Conservation (phyloP, 805 yeast species). For the Myxozyma monticola region DNA sequence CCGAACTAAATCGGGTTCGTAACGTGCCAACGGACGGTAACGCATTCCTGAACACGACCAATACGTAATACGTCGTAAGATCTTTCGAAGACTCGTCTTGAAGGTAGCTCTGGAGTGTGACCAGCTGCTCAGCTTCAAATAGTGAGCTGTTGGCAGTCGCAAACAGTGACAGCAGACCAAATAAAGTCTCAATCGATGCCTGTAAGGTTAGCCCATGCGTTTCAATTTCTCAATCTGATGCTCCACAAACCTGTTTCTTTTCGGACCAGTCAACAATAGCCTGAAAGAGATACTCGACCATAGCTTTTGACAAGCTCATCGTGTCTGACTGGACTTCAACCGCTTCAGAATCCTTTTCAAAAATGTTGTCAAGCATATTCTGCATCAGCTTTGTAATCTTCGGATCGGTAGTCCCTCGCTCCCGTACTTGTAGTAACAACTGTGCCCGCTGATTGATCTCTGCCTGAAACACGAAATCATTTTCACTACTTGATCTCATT, state of each 20-base stretch:
- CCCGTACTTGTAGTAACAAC: constrained; percentile 14
- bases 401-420: constrained; percentile 13
- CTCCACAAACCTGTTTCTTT: constrained; percentile 23
- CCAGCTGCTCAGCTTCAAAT: constrained; percentile 65
- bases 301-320: constrained; percentile 9
- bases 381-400: constrained; percentile 14
- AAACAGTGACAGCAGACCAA: constrained; percentile 57
- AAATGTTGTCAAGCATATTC: constrained; percentile 3
- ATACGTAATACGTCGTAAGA: constrained; percentile 47
- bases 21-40: constrained; percentile 49
- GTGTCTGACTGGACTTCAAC: too few relatives aligned
- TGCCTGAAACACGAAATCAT: constrained; percentile 8
- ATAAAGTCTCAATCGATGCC: constrained; percentile 39
- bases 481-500: not conserved
- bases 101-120: constrained; percentile 64
- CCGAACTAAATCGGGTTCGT: constrained; percentile 51
- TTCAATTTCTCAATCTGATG: too few relatives aligned
- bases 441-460: constrained; percentile 11
- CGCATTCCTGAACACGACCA: constrained; percentile 55
- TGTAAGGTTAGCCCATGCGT: not conserved
- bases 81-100: constrained; percentile 48
- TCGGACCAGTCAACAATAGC: constrained; percentile 41
- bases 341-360: too few relatives aligned
- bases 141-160: constrained; percentile 55
- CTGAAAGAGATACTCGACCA: constrained; percentile 44